Evolutionary conservation across 441 rosid species (phyloP).

Genomic region (Manihot esculenta): DNA sequence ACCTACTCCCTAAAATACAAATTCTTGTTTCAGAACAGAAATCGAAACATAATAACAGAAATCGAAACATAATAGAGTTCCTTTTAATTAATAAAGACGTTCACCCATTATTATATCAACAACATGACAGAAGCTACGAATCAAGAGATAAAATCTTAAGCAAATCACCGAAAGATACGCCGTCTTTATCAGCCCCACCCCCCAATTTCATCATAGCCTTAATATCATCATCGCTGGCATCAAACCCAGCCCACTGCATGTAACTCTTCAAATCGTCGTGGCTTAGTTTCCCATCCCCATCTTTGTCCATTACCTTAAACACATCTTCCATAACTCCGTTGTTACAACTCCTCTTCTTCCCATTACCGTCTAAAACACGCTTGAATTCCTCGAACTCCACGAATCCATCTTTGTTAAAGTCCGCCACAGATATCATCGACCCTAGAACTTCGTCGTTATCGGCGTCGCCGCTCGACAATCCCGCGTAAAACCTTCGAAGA

Average conservation of each 20-base stretch:
- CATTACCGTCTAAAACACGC: constrained; percentile 42
- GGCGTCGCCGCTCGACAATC: constrained; percentile 19
- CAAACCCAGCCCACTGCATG: constrained; percentile 65
- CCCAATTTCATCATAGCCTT: constrained; percentile 66
- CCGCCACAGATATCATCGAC: constrained; percentile 76
- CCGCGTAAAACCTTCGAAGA: constrained; percentile 50
- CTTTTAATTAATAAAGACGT: neutral
- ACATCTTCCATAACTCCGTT: constrained; percentile 67
- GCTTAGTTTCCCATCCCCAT: constrained; percentile 77
- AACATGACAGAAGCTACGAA: neutral
- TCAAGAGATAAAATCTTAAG: constrained; percentile 50
- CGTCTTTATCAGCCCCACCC: constrained; percentile 45
- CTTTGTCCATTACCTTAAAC: constrained; percentile 76
- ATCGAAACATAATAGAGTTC: neutral
- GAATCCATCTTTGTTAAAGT: constrained; percentile 69
- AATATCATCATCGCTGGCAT: constrained; percentile 58
- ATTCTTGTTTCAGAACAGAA: neutral
- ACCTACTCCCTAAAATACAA: neutral
- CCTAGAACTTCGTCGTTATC: constrained; percentile 45
- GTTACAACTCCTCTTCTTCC: neutral
- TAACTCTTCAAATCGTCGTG: constrained; percentile 59
- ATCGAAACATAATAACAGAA: neutral
- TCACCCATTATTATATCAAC: neutral
- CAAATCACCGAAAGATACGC: constrained; percentile 59
- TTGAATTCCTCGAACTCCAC: constrained; percentile 87